phyloP scores from a whole-genome alignment of 495 filamentous ascomycete genomes.

The Lasiosphaeria hispida region DNA sequence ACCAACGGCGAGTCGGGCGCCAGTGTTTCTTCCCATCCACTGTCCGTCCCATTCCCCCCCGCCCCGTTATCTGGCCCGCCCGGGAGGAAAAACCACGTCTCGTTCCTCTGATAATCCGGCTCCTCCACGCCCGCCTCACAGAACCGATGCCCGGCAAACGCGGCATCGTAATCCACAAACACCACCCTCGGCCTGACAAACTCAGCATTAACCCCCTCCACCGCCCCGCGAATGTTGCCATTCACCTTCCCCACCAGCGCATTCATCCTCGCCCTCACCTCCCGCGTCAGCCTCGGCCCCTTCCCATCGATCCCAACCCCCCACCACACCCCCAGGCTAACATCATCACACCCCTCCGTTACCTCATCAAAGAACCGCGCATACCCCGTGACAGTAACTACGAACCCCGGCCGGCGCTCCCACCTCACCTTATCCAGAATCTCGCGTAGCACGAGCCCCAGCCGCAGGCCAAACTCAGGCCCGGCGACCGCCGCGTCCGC shows the following conservation, averaged over 20 bases:
- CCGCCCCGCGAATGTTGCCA: slow-evolving; percentile 26
- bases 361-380: slow-evolving; percentile 48
- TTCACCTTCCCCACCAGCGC: slow-evolving; percentile 39
- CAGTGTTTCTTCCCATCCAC: slow-evolving; percentile 6
- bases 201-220: slow-evolving; percentile 30
- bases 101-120: slow-evolving; percentile 36
- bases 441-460: slow-evolving; percentile 36
- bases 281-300: slow-evolving; percentile 34
- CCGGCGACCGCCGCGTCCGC: slow-evolving; percentile 26
- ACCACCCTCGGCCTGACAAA: slow-evolving; percentile 33
- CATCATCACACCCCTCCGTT: slow-evolving; percentile 42
- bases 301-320: slow-evolving; percentile 26
- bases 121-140: slow-evolving; percentile 45
- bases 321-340: slow-evolving; percentile 42
- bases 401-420: slow-evolving; percentile 38
- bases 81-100: slow-evolving; percentile 51
- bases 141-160: slow-evolving; percentile 47
- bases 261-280: slow-evolving; percentile 37
- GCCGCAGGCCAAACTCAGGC: slow-evolving; percentile 34
- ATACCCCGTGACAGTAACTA: slow-evolving; percentile 46
- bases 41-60: neutral
- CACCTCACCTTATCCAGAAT: slow-evolving; percentile 39
- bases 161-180: slow-evolving; percentile 43
- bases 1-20: slow-evolving; percentile 28
- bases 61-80: slow-evolving; percentile 36